Conservation (phyloP, 1,139 yeast species). For the Keqinozyma sinolaborantium region DNA sequence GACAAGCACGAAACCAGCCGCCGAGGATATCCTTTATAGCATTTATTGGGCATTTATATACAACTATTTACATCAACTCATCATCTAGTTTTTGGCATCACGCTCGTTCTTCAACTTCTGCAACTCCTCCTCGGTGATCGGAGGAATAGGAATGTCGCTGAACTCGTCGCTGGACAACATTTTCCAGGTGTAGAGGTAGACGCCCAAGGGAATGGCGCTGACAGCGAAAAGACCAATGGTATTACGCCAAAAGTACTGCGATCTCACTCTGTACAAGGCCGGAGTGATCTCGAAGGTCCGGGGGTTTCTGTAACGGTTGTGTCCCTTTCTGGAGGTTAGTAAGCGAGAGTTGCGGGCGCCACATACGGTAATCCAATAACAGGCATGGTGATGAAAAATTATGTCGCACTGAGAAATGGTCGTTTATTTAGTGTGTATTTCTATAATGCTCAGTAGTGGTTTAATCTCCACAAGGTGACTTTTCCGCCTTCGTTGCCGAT, state of each 20-base stretch:
- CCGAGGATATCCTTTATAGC: too few species aligned
- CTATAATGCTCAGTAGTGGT: slow-evolving; percentile 51
- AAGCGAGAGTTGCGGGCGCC: neutral
- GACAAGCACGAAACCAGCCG: slow-evolving; percentile 1
- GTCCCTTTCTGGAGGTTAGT: slow-evolving; percentile 19
- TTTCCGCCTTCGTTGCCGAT: slow-evolving; percentile 90
- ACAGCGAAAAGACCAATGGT: slow-evolving; percentile 57
- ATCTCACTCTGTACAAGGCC: slow-evolving; percentile 84
- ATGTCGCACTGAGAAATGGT: neutral
- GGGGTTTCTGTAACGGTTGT: slow-evolving; percentile 61
- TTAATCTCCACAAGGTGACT: slow-evolving; percentile 85
- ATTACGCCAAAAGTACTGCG: slow-evolving; percentile 80
- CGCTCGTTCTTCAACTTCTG: slow-evolving; percentile 68
- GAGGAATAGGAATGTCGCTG: slow-evolving; percentile 89
- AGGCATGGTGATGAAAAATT: slow-evolving; percentile 19
- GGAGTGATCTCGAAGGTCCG: slow-evolving; percentile 88
- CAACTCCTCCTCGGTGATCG: slow-evolving; percentile 76
- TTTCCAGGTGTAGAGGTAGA: slow-evolving; percentile 69
- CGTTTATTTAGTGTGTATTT: slow-evolving; percentile 1
- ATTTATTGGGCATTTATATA: slow-evolving; percentile 3
- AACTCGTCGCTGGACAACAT: slow-evolving; percentile 76
- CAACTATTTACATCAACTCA: slow-evolving; percentile 3
- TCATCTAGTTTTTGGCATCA: slow-evolving; percentile 38
- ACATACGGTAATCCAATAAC: slow-evolving; percentile 41
- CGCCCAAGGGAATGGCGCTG: slow-evolving; percentile 61